phyloP scores from a whole-genome alignment of 2,329 filamentous ascomycete species.

The Ampelomyces quisqualis region DNA sequence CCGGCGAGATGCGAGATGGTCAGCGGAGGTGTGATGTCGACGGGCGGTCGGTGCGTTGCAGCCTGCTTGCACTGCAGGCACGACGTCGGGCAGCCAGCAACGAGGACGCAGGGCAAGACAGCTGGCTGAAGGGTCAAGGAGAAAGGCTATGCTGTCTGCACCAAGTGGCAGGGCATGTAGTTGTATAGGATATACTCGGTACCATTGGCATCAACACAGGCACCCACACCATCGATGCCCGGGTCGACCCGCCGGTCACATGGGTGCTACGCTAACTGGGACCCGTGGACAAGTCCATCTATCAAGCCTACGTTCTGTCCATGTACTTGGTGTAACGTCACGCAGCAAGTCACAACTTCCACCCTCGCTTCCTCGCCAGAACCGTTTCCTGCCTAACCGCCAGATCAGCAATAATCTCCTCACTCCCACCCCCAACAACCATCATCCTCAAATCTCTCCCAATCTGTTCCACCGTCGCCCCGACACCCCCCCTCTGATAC shows the following conservation, averaged over 20 bases:
- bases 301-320: too few relatives aligned
- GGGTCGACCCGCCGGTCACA: too few relatives aligned
- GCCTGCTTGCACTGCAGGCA: constrained; percentile 17
- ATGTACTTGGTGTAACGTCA: too few relatives aligned
- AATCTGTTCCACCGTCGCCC: constrained; percentile 55
- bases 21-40: constrained; percentile 17
- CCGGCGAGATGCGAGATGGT: constrained; percentile 23
- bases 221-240: too few relatives aligned
- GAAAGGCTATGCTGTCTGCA: too few relatives aligned
- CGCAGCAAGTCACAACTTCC: constrained; percentile 50
- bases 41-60: constrained; percentile 6
- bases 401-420: constrained; percentile 57
- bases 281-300: too few relatives aligned
- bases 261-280: too few relatives aligned
- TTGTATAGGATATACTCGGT: too few relatives aligned
- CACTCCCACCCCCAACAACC: constrained; percentile 56
- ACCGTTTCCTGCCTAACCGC: constrained; percentile 53
- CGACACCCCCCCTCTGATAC: constrained; percentile 53
- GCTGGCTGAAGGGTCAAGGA: too few relatives aligned
- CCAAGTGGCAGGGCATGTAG: too few relatives aligned
- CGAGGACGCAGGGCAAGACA: too few relatives aligned
- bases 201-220: too few relatives aligned
- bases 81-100: constrained; percentile 12
- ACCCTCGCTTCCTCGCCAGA: constrained; percentile 45
- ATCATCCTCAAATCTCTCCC: constrained; percentile 56